Conservation (phyloP, 2,329 filamentous ascomycete species). For the Drechslerella dactyloides region DNA sequence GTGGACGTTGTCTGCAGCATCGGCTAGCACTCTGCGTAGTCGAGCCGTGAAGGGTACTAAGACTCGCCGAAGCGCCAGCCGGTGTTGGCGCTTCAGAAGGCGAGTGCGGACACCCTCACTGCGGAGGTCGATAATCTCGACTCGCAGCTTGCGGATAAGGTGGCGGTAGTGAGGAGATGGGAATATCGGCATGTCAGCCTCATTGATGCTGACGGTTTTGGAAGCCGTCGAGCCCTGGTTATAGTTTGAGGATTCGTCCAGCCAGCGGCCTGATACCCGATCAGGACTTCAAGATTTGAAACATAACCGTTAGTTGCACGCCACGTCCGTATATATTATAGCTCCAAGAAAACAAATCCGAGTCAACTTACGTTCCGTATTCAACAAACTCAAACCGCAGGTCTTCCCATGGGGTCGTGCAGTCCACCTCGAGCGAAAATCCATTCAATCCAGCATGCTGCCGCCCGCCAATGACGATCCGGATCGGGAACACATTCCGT, state of each 20-base stretch:
- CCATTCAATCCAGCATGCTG: conserved; percentile 13
- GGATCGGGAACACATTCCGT: conserved; percentile 28
- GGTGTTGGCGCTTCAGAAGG: conserved; percentile 1
- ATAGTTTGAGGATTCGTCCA: conserved; percentile 17
- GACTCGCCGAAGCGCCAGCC: conserved; percentile 22
- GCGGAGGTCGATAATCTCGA: conserved; percentile 34
- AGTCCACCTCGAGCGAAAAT: conserved; percentile 12
- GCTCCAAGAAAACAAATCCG: too few species aligned
- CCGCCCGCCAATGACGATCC: conserved; percentile 22
- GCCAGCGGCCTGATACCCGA: background rate
- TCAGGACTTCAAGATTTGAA: too few species aligned
- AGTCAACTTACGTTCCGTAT: conserved; percentile 20
- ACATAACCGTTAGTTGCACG: too few species aligned
- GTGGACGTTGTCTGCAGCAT: conserved; percentile 16
- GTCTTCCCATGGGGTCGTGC: conserved; percentile 41
- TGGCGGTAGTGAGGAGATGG: conserved; percentile 27
- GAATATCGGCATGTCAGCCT: conserved; percentile 27
- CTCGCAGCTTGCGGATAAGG: conserved; percentile 28
- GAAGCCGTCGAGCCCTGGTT: conserved; percentile 19
- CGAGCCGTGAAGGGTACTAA: conserved; percentile 25
- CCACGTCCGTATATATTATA: too few species aligned
- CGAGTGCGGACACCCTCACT: conserved; percentile 10
- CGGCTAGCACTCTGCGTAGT: conserved; percentile 18
- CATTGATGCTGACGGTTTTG: conserved; percentile 13
- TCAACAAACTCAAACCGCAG: conserved; percentile 26